Evolutionary conservation across 805 yeast genomes (phyloP).

Genomic region (Starmera quercuum): DNA sequence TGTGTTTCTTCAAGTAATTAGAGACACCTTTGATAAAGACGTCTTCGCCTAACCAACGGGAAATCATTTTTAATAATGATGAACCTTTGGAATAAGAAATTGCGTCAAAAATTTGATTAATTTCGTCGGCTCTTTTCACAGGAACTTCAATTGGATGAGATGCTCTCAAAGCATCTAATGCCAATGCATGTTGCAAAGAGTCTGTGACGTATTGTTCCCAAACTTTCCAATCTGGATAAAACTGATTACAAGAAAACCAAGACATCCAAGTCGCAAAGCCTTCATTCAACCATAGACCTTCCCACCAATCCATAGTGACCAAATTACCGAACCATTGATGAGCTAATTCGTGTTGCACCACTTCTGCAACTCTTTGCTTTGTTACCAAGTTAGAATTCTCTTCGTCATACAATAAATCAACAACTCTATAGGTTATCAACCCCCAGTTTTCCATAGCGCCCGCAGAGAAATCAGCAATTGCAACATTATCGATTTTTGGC

Average conservation of each 20-base stretch:
- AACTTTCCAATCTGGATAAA: slow-evolving; percentile 81
- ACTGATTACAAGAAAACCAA: slow-evolving; percentile 71
- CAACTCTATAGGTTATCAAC: slow-evolving; percentile 70
- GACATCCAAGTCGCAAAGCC: slow-evolving; percentile 92
- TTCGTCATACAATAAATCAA: slow-evolving; percentile 67
- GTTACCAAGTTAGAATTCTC: slow-evolving; percentile 55
- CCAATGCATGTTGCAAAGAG: slow-evolving; percentile 66
- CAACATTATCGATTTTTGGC: slow-evolving; percentile 78
- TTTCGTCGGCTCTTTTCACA: slow-evolving; percentile 68
- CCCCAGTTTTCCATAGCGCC: slow-evolving; percentile 93
- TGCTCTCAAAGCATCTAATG: slow-evolving; percentile 70
- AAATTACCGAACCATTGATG: slow-evolving; percentile 91
- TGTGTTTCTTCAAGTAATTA: slow-evolving; percentile 64
- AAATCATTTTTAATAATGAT: slow-evolving; percentile 69
- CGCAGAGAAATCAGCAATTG: slow-evolving; percentile 76
- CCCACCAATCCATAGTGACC: slow-evolving; percentile 93
- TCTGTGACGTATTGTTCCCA: slow-evolving; percentile 80
- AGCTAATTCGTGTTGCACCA: slow-evolving; percentile 82
- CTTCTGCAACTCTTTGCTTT: slow-evolving; percentile 74
- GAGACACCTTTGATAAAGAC: slow-evolving; percentile 74
- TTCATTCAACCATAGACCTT: slow-evolving; percentile 82
- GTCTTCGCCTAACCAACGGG: slow-evolving; percentile 74
- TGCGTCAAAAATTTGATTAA: slow-evolving; percentile 79
- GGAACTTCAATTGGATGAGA: slow-evolving; percentile 87
- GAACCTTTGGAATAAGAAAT: slow-evolving; percentile 81